Conservation (phyloP, 257 asterid genomes). For the Fraxinus americana region DNA sequence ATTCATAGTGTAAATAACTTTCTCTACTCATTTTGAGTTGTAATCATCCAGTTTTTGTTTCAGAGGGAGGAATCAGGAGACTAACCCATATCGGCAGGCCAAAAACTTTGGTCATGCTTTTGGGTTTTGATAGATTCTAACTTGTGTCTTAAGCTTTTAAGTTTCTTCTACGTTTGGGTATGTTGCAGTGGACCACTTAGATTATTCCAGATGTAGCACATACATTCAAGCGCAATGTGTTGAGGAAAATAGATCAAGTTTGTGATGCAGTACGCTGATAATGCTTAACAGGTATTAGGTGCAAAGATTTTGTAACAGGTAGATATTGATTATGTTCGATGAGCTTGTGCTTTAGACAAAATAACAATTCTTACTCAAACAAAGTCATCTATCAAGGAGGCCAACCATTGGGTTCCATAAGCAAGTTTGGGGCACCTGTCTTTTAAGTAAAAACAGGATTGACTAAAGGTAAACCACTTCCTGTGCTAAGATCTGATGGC, state of each 20-base stretch:
- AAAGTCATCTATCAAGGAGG: background rate
- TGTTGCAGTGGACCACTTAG: constrained; percentile 1
- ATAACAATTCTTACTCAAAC: background rate
- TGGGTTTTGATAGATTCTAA: background rate
- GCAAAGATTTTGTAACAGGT: background rate
- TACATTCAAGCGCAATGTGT: background rate
- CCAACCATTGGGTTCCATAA: background rate
- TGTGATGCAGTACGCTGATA: background rate
- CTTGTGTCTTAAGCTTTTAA: constrained; percentile 2
- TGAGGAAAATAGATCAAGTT: background rate
- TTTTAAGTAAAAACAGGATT: background rate
- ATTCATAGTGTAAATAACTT: background rate
- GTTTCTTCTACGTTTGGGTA: background rate
- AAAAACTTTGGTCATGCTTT: constrained; percentile 11
- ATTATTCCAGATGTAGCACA: background rate
- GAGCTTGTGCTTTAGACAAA: background rate
- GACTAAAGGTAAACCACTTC: background rate
- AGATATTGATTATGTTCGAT: background rate
- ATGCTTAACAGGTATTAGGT: background rate
- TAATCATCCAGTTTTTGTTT: constrained; percentile 5
- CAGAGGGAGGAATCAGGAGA: constrained; percentile 5
- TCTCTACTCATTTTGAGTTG: constrained; percentile 10
- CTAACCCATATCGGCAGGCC: background rate
- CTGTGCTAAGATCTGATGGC: background rate
- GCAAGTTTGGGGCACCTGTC: background rate